phyloP scores from a whole-genome alignment of 2,329 filamentous ascomycete species.

The Mycogone perniciosa region DNA sequence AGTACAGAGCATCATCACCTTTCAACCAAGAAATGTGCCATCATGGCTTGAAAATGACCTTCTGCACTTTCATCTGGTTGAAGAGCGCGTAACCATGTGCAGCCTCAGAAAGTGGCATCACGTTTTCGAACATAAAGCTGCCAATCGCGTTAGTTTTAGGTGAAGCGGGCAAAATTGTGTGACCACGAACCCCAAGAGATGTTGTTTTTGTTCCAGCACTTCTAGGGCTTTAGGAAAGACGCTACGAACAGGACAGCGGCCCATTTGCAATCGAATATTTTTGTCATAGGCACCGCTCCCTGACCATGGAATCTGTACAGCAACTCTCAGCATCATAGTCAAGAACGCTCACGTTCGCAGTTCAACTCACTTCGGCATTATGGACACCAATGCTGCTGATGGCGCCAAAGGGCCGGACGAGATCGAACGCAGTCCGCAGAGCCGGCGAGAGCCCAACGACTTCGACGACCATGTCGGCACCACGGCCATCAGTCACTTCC shows the following conservation, averaged over 20 bases:
- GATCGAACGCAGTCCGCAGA: constrained; percentile 62
- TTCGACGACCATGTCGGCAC: constrained; percentile 79
- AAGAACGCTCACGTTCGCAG: background rate
- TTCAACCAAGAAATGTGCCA: too few species aligned
- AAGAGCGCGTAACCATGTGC: constrained; percentile 65
- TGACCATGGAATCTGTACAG: constrained; percentile 54
- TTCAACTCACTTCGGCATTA: constrained; percentile 55
- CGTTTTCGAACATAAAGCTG: constrained; percentile 71
- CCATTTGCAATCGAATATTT: constrained; percentile 69
- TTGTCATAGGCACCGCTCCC: constrained; percentile 62
- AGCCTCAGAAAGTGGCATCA: constrained; percentile 63
- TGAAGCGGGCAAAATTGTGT: background rate
- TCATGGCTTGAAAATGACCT: constrained; percentile 58
- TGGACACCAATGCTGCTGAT: constrained; percentile 74
- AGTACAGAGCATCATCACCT: too few species aligned
- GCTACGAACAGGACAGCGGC: constrained; percentile 66
- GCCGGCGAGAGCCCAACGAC: constrained; percentile 67
- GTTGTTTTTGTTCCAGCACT: constrained; percentile 59
- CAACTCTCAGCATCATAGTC: background rate
- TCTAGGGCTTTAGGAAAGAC: constrained; percentile 61
- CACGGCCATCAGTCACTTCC: constrained; percentile 70
- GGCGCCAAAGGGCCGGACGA: constrained; percentile 64
- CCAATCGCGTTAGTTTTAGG: background rate
- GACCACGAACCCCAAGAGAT: constrained; percentile 43
- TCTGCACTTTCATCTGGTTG: constrained; percentile 66